These are phyloP conservation scores for Dipteronia dyeriana DNA, from an alignment of 345 rosid species.

Conservation along the genomic window DNA sequence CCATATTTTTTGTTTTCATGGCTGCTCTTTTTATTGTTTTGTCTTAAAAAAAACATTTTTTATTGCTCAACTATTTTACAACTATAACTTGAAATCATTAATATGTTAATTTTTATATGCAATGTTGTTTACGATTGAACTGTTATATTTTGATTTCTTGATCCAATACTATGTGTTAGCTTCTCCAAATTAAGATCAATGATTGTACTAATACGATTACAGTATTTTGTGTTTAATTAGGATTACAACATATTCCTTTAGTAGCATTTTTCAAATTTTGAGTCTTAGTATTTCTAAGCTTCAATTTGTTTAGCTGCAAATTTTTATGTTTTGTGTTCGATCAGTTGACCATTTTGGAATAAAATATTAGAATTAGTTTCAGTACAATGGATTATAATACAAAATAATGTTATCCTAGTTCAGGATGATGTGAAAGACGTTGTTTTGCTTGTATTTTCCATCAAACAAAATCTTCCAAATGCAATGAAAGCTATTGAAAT, in stretches of 20 bases:
- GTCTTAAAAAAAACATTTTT: too few species aligned
- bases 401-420: neutral
- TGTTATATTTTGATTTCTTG: too few species aligned
- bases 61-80: too few species aligned
- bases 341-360: neutral
- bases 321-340: neutral
- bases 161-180: neutral
- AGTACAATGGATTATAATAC: neutral
- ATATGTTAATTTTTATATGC: too few species aligned
- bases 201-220: neutral
- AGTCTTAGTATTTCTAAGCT: neutral
- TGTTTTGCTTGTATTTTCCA: constrained; percentile 85
- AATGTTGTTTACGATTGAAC: too few species aligned
- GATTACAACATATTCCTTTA: neutral
- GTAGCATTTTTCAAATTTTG: neutral
- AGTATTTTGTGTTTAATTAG: neutral
- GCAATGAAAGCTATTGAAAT: constrained; percentile 98
- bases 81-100: too few species aligned
- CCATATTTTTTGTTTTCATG: too few species aligned
- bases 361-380: neutral
- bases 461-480: constrained; percentile 92
- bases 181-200: neutral
- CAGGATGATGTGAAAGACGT: constrained; percentile 90
- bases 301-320: neutral
- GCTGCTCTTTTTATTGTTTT: too few species aligned